Base-by-base conservation (phyloP, 139 green algal genomes). In the Diplosphaera chodatii region DNA sequence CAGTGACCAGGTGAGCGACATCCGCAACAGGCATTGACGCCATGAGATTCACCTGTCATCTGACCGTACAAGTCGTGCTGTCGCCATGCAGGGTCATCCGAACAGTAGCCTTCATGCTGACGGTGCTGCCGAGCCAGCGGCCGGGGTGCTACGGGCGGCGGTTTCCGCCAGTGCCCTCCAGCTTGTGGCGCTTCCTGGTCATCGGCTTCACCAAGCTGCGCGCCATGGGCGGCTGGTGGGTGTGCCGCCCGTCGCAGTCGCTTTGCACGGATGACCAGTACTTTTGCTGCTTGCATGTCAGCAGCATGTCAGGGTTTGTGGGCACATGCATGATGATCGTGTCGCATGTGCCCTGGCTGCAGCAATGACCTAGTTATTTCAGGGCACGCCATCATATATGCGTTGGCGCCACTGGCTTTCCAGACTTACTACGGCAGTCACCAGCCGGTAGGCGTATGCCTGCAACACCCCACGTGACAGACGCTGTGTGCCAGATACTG, bases 331-430 rank as follows among this genome's bases (percentile, higher is more conserved):
- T n/a, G n/a, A n/a, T n/a, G n/a, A n/a, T n/a, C n/a, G n/a, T n/a
- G n/a, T n/a, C n/a, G n/a, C n/a, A n/a, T n/a, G 37, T 48, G 10
- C 37, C 10, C 20, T 66, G 59, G n/a, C 10, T 85, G 87, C 32
- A 95, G 89, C 73, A 95, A 95, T 70, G 89, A 95, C 70, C 78
- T 95, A 0, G 81, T 95, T 28, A 81, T 81, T 56, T 83, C 72
- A 34, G 87, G 88, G 10, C 88, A 93, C 68, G 80, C 77, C 33
- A 86, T 83, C 1, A 90, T 93, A 56, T 93, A 90, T 73, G 75
- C 74, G 1, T 55, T 86, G 6, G 83, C 85, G 1, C 85, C 85
- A 0, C 74, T 92, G 18, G 80, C 78, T 4, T 83, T 90, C 25
- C 72, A 78, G 40, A 86, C 78, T 8, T 93, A 86, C 69, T 91